These are phyloP conservation scores for Clathrospora elynae DNA, from an alignment of 2,329 filamentous ascomycete species.

Conservation along the genomic window DNA sequence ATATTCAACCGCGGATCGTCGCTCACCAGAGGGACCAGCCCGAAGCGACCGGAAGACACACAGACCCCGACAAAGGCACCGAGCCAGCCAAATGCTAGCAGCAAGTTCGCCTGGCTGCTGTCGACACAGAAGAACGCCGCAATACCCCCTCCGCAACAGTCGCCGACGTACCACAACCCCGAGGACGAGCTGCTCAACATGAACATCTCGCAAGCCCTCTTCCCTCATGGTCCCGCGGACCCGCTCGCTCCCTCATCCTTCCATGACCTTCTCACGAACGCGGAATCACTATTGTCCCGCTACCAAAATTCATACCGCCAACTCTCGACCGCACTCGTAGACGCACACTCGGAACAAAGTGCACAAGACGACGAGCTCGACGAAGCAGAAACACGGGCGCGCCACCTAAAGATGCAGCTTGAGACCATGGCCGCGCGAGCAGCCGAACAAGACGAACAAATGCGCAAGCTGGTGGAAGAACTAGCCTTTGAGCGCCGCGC, in stretches of 20 bases:
- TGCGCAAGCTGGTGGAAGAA: slow-evolving; percentile 47
- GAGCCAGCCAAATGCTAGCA: slow-evolving; percentile 32
- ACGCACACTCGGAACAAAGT: slow-evolving; percentile 60
- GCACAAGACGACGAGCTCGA: slow-evolving; percentile 66
- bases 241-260: slow-evolving; percentile 60
- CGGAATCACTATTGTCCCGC: slow-evolving; percentile 59
- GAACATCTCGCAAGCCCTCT: slow-evolving; percentile 60
- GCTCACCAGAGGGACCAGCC: slow-evolving; percentile 30
- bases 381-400: slow-evolving; percentile 62
- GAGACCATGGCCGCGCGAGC: slow-evolving; percentile 63
- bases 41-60: slow-evolving; percentile 23
- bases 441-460: slow-evolving; percentile 61
- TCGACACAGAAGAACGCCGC: slow-evolving; percentile 43
- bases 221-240: slow-evolving; percentile 57
- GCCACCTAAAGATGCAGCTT: slow-evolving; percentile 64
- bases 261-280: slow-evolving; percentile 62
- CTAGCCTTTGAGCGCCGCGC: slow-evolving; percentile 42
- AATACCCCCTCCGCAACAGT: slow-evolving; percentile 28
- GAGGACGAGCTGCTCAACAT: slow-evolving; percentile 59
- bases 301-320: slow-evolving; percentile 63
- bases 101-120: slow-evolving; percentile 47
- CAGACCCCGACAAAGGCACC: slow-evolving; percentile 27
- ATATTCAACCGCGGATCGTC: slow-evolving; percentile 42
- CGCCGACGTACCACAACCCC: slow-evolving; percentile 45
- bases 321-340: slow-evolving; percentile 51